Base-by-base conservation (phyloP, 805 yeast genomes). In the Candida nanaspora region DNA sequence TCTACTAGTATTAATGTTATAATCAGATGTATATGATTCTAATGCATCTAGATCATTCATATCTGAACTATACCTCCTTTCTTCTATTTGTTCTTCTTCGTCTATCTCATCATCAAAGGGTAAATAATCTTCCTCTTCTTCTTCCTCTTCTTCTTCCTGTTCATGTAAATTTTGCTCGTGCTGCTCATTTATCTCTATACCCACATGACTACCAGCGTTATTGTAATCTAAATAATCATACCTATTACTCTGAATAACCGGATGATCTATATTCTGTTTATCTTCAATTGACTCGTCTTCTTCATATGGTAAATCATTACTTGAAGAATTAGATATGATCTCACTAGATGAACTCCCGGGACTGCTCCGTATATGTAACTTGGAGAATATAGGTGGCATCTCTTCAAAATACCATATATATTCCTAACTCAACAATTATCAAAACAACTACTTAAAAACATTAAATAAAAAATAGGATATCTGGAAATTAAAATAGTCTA, bases 21-120 rank as follows among this genome's bases (percentile, higher is more conserved):
- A 7, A 8, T 23, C 11, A 7, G 27, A 23, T 23, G 27, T 27
- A 13, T 15, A 15, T 4, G 33, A 30, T 16, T 31, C 13, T 23
- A 40, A 23, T 41, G 48, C 25, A 26, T 45, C 40, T 23, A 41
- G 40, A 16, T 42, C 43, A 23, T 45, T 40, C 22, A 38, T 41
- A 32, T 41, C 27, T 11, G 11, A 23, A 23, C 10, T 8, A 23
- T 11, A 8, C 27, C 27, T 11, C 7, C 16, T 16, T n/a, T 14
- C 33, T 13, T 30, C 20, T 30, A 8, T 20, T 30, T 23, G 27
- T 23, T 23, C 27, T 23, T 23, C 10, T 23, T 23, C 27, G 11
- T 25, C 11, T 25, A 25, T 25, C 27, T 25, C 11, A 11, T 25
- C 8, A 9, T 25, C 11, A 25, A 25, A n/a, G n/a, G n/a, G n/a